These are phyloP conservation scores for Talaromyces sp. DNA, from an alignment of 2,329 filamentous ascomycete genomes.

Conservation along the genomic window DNA sequence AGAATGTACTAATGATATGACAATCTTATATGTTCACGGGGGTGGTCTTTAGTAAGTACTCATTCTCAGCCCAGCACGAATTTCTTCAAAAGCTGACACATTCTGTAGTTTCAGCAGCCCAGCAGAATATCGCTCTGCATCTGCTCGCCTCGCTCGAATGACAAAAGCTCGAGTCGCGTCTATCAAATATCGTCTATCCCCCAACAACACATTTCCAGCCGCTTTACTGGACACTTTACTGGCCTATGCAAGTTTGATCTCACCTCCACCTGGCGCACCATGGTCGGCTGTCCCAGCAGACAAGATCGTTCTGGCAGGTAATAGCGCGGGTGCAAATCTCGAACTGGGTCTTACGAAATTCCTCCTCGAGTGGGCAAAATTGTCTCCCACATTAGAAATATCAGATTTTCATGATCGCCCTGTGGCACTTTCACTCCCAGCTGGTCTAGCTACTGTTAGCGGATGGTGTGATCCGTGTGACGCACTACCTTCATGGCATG, in stretches of 20 bases:
- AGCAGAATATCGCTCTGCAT: constrained; percentile 1
- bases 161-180: constrained; percentile 11
- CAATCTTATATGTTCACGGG: constrained; percentile 5
- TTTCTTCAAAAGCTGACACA: too few species aligned
- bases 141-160: constrained; percentile 7
- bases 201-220: constrained; percentile 8
- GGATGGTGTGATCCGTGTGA: constrained; percentile 12
- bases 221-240: constrained; percentile 9
- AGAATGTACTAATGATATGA: constrained; percentile 8
- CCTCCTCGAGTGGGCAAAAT: constrained; percentile 6
- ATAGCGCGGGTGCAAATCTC: constrained; percentile 10
- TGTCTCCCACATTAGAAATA: not conserved
- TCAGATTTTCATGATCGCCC: not conserved
- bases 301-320: constrained; percentile 6
- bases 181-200: constrained; percentile 4
- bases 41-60: constrained; percentile 11
- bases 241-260: constrained; percentile 7
- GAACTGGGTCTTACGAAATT: constrained; percentile 6
- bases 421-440: constrained; percentile 1
- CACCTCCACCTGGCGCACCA: constrained; percentile 3
- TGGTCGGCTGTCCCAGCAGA: constrained; percentile 10
- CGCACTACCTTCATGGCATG: constrained; percentile 9
- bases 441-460: constrained; percentile 1
- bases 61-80: not conserved
- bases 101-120: constrained; percentile 7